Evolutionary conservation across 202 grass and related monocot species (phyloP), one percentile per base, ranked within the genome.

Genomic region (Eragrostis tef): DNA sequence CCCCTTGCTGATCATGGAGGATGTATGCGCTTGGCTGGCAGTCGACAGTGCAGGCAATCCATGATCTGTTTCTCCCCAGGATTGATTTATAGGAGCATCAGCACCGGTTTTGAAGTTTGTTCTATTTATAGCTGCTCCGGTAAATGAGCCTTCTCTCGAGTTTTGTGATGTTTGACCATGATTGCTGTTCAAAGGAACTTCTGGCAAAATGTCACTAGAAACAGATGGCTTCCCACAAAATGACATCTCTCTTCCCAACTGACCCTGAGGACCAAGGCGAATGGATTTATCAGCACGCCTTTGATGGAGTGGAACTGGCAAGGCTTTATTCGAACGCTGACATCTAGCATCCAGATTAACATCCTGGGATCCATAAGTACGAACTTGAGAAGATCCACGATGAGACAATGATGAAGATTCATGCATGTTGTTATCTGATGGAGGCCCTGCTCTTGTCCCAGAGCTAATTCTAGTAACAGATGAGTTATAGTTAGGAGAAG

Each of bases 261-360:
- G 87, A 66, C 91, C 89, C 81, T 94, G 94, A 67, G 91, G 91
- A 76, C 89, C 83, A 79, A 92, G 80, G 34, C 80, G 89, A 75
- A 97, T 82, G 49, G 85, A 80, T 76, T 92, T 92, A 82, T 97
- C 88, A 80, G 79, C 81, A 75, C 43, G 66, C 70, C 77, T 94
- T 78, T 94, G 94, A 77, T 90, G 79, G 29, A 89, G 73, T 75
- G 89, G 78, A 68, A 87, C 36, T 29, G 87, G 74, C 42, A 74
- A 79, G 49, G 63, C 12, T 88, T 86, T 94, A 65, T 76, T 88
- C 12, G 85, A 88, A 78, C 83, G 84, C 13, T 92, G 87, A 76
- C 87, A 84, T 83, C 87, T 92, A 41, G 80, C 70, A 67, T 92
- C 91, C 6, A 71, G 67, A 16, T 78, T 86, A 54, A 74, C 77